These are phyloP conservation scores for Ascoidea rubescens DNA, from an alignment of 805 yeast species.

Conservation along the genomic window DNA sequence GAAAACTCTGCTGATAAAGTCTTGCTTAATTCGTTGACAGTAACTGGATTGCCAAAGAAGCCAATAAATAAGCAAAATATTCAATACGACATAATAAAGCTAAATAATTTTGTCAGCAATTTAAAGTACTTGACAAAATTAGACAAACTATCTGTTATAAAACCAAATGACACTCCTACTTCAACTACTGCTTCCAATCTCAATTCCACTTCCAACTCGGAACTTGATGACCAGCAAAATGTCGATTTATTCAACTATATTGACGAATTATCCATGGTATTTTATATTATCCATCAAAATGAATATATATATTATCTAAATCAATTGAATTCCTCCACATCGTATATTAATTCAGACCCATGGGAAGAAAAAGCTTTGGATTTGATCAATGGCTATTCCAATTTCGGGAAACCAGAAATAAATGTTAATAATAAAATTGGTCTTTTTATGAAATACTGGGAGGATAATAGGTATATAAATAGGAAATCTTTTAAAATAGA, in stretches of 20 bases:
- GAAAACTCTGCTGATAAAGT: slow-evolving; percentile 1
- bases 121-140: slow-evolving; percentile 3
- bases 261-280: slow-evolving; percentile 4
- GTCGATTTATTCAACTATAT: slow-evolving; percentile 6
- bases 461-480: slow-evolving; percentile 5
- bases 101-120: slow-evolving; percentile 4
- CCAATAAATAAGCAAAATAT: slow-evolving; percentile 1
- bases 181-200: neutral
- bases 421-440: slow-evolving; percentile 4
- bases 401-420: slow-evolving; percentile 5
- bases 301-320: neutral
- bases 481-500: neutral
- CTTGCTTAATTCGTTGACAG: slow-evolving; percentile 1
- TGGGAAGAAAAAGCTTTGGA: slow-evolving; percentile 1
- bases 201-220: neutral
- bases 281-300: neutral
- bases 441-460: slow-evolving; percentile 9
- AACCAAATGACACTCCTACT: neutral
- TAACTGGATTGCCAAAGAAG: neutral
- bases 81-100: slow-evolving; percentile 3
- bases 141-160: slow-evolving; percentile 4
- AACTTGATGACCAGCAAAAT: neutral
- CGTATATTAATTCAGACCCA: neutral
- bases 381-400: slow-evolving; percentile 6
- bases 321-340: neutral